Evolutionary conservation across 768 basidiomycete species (phyloP).

Genomic region (Trametes elegans): DNA sequence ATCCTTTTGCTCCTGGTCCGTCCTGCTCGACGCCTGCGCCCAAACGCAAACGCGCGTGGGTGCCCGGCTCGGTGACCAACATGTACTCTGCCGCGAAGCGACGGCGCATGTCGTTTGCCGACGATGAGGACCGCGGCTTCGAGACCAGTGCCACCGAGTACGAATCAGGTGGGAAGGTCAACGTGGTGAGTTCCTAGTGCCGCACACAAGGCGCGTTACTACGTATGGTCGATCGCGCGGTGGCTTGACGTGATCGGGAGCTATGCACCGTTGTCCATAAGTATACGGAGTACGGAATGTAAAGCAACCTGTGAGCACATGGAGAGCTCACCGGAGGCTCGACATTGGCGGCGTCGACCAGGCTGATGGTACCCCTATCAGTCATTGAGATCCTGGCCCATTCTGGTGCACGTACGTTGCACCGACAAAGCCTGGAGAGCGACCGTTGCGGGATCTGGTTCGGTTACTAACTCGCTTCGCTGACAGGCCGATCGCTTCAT

Average conservation of each 20-base stretch:
- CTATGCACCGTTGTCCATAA: neutral
- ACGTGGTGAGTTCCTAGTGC: slow-evolving; percentile 34
- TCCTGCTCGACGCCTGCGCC: slow-evolving; percentile 14
- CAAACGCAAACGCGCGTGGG: slow-evolving; percentile 23
- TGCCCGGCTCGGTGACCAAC: slow-evolving; percentile 36
- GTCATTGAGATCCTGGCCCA: too few relatives aligned
- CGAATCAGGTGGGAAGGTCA: slow-evolving; percentile 31
- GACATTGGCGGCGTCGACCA: neutral
- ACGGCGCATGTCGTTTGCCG: slow-evolving; percentile 37
- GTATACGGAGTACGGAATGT: neutral
- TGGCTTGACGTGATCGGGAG: neutral
- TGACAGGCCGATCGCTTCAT: slow-evolving; percentile 62
- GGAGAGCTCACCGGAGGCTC: neutral
- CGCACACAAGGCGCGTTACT: neutral
- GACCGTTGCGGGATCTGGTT: neutral
- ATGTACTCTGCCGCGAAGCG: slow-evolving; percentile 40
- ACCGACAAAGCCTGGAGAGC: neutral
- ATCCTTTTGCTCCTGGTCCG: slow-evolving; percentile 1
- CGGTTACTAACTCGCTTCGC: neutral
- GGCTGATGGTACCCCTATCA: too few relatives aligned
- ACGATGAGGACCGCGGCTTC: slow-evolving; percentile 7
- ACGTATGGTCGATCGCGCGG: neutral
- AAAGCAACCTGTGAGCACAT: slow-evolving; percentile 7
- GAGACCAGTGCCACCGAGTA: neutral
- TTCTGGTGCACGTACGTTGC: too few relatives aligned